Percentiles rank a stretch among this genome's conserved stretches.
phyloP scores from a whole-genome alignment of 441 rosid genomes.

The Hura crepitans region DNA sequence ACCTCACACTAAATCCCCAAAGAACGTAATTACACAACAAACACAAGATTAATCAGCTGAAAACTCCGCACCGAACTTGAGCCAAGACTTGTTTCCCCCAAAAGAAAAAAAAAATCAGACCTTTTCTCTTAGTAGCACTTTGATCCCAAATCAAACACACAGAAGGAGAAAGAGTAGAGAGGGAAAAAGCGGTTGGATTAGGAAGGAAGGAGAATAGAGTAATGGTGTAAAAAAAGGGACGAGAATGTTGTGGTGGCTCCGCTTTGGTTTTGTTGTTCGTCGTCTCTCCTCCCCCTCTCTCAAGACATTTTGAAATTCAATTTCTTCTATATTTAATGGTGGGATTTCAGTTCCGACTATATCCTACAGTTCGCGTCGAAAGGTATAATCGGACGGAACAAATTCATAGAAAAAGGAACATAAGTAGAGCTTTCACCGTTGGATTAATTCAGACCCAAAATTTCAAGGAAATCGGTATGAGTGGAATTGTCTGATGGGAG shows the following conservation, averaged over 20 bases:
- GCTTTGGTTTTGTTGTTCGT: constrained; percentile 37
- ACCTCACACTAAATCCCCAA: constrained; percentile 22
- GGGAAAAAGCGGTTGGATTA: constrained; percentile 1
- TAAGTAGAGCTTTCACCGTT: constrained; percentile 35
- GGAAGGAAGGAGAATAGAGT: background rate
- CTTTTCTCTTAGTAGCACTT: background rate
- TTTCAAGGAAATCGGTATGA: background rate
- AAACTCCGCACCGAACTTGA: constrained; percentile 18
- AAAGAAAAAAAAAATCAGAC: constrained; percentile 20
- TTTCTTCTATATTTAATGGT: constrained; percentile 56
- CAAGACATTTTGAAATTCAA: constrained; percentile 73
- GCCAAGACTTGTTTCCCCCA: background rate
- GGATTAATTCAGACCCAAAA: constrained; percentile 29
- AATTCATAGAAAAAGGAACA: constrained; percentile 45
- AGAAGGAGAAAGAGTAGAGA: constrained; percentile 21
- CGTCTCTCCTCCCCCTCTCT: constrained; percentile 75
- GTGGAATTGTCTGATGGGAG: background rate
- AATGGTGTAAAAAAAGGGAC: constrained; percentile 17
- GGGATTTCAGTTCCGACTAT: constrained; percentile 30
- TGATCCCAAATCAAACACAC: constrained; percentile 9
- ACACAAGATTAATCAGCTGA: constrained; percentile 29
- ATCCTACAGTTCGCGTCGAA: constrained; percentile 38
- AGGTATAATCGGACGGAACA: constrained; percentile 37
- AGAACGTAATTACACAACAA: constrained; percentile 26
- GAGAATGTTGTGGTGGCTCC: constrained; percentile 21